A percentile compares a stretch with the other conserved stretches of the same genome.
phyloP scores from a whole-genome alignment of 345 rosid genomes.

The Erodium maritimum region DNA sequence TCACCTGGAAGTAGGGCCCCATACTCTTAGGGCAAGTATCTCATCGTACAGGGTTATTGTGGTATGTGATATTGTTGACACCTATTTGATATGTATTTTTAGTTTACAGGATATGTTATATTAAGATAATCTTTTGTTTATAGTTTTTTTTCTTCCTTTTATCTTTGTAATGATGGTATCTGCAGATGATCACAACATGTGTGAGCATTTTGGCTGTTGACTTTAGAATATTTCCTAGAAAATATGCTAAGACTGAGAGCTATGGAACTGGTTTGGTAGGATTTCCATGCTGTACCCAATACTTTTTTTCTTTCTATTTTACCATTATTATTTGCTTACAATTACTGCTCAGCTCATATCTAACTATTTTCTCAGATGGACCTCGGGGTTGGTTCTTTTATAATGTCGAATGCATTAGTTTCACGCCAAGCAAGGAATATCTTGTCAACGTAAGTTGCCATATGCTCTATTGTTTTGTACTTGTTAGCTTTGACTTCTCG shows the following conservation, averaged over 20 bases:
- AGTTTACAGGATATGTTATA: too few relatives aligned
- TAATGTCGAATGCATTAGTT: conserved; percentile 59
- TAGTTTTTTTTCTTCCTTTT: conserved; percentile 8
- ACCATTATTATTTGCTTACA: neutral
- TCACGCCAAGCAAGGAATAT: conserved; percentile 70
- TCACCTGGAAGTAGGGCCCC: conserved; percentile 20
- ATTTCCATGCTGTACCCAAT: conserved; percentile 7
- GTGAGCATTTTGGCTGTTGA: conserved; percentile 90
- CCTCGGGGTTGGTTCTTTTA: conserved; percentile 94
- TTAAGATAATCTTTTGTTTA: neutral
- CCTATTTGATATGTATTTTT: too few relatives aligned
- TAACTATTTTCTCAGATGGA: conserved; percentile 51
- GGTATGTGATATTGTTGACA: conserved; percentile 23
- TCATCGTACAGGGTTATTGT: conserved; percentile 56
- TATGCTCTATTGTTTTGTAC: neutral
- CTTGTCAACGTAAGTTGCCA: conserved; percentile 38
- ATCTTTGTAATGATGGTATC: conserved; percentile 6
- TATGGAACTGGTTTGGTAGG: conserved; percentile 80
- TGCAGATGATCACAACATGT: conserved; percentile 74
- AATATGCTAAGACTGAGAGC: conserved; percentile 77
- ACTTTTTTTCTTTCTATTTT: conserved; percentile 3
- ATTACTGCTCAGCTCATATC: too few relatives aligned
- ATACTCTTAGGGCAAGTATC: conserved; percentile 36
- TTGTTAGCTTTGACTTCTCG: conserved; percentile 1
- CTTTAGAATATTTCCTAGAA: conserved; percentile 74